Evolutionary conservation across 306 rosid species (phyloP).

Genomic region (Cotoneaster glaucophyllus): DNA sequence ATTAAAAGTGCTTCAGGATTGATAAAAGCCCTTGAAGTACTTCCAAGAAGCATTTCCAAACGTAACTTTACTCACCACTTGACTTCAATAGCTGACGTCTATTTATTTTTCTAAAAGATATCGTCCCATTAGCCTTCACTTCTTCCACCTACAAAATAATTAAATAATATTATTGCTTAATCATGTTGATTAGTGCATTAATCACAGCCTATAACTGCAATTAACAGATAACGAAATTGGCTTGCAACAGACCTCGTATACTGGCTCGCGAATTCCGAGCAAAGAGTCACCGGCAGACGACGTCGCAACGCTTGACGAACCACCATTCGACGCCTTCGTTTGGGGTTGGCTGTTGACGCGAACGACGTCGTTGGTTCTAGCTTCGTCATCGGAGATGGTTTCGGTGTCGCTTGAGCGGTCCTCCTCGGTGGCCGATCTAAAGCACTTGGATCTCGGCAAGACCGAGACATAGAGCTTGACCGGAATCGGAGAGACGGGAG

Average conservation of each 20-base stretch:
- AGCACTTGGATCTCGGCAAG: conserved; percentile 33
- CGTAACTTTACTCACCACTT: conserved; percentile 49
- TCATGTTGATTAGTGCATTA: background rate
- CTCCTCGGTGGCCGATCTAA: conserved; percentile 60
- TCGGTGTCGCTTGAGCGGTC: conserved; percentile 45
- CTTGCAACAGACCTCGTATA: conserved; percentile 62
- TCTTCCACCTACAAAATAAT: conserved; percentile 58
- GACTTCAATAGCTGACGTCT: conserved; percentile 84
- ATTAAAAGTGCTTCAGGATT: no score
- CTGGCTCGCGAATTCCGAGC: conserved; percentile 92
- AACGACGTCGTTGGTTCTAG: conserved; percentile 23
- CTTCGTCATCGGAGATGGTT: conserved; percentile 14
- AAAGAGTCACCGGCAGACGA: conserved; percentile 55
- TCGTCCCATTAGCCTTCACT: conserved; percentile 66
- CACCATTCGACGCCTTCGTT: background rate
- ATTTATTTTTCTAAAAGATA: conserved; percentile 73
- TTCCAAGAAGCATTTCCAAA: no score
- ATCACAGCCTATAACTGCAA: background rate
- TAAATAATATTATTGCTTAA: background rate
- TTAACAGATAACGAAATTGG: background rate
- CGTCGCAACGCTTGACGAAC: conserved; percentile 31
- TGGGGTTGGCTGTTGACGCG: background rate
- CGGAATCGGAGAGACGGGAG: conserved; percentile 16
- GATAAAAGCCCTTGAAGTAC: no score
- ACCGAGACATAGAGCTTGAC: conserved; percentile 13